phyloP scores from a whole-genome alignment of 257 asterid genomes.

The Solanum virginianum region DNA sequence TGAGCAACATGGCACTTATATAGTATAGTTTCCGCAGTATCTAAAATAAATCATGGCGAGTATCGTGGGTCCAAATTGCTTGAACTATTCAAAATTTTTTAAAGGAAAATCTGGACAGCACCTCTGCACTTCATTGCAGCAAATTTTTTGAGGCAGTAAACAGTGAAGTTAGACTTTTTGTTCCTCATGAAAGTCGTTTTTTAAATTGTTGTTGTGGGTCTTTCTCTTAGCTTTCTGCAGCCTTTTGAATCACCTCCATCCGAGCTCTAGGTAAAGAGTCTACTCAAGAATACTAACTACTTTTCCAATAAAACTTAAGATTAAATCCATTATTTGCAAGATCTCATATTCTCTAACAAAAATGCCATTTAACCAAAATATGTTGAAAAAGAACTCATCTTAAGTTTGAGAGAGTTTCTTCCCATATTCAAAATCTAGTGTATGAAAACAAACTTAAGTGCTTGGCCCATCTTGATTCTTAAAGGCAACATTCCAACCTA shows the following conservation, averaged over 20 bases:
- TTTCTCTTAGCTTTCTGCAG: neutral
- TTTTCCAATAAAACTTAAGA: neutral
- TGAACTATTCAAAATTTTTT: neutral
- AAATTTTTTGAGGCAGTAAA: neutral
- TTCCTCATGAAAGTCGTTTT: neutral
- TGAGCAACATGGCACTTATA: too few relatives aligned
- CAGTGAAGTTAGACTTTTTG: neutral
- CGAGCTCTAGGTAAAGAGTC: neutral
- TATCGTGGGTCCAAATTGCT: neutral
- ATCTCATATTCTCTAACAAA: neutral
- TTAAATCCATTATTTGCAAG: neutral
- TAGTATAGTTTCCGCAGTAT: too few relatives aligned
- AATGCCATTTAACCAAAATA: neutral
- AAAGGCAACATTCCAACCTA: neutral
- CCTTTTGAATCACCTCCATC: neutral
- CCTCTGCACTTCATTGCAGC: neutral
- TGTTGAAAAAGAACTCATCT: neutral
- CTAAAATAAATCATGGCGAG: neutral
- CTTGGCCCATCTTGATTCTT: neutral
- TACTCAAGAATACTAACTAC: neutral
- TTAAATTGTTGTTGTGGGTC: neutral
- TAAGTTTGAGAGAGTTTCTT: neutral
- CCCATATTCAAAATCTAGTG: neutral
- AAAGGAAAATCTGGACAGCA: neutral
- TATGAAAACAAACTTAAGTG: too few relatives aligned